A percentile compares a stretch with the other conserved stretches of the same genome.
phyloP scores from a whole-genome alignment of 495 filamentous ascomycete genomes.

The Cercophora newfieldiana region DNA sequence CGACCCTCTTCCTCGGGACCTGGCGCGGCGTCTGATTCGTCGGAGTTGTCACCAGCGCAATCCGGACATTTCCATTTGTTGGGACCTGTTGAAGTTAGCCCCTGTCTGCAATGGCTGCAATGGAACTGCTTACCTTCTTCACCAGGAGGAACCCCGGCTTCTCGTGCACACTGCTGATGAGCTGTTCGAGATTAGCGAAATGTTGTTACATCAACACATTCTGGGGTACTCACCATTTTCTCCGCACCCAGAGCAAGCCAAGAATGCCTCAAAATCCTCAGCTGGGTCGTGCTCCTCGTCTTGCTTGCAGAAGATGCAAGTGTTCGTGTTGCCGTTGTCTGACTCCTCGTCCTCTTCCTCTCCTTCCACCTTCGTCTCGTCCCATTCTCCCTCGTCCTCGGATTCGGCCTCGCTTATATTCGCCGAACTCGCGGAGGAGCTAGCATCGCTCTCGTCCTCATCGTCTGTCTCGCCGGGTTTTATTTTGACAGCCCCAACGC shows the following conservation, averaged over 20 bases:
- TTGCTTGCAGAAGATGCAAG: slow-evolving; percentile 73
- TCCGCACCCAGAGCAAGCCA: slow-evolving; percentile 77
- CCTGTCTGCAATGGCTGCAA: neutral
- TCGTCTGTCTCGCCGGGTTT: slow-evolving; percentile 55
- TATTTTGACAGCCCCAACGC: slow-evolving; percentile 75
- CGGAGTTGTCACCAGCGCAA: slow-evolving; percentile 68
- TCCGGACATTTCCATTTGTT: slow-evolving; percentile 77
- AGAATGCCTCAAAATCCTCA: slow-evolving; percentile 83
- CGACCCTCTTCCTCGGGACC: slow-evolving; percentile 41
- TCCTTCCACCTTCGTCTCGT: slow-evolving; percentile 58
- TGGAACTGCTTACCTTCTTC: slow-evolving; percentile 32
- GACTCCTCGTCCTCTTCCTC: slow-evolving; percentile 64
- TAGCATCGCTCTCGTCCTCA: slow-evolving; percentile 36
- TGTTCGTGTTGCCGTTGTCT: slow-evolving; percentile 62
- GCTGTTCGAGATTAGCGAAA: slow-evolving; percentile 59
- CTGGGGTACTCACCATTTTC: slow-evolving; percentile 76
- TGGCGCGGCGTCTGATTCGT: slow-evolving; percentile 37
- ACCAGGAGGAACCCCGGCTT: slow-evolving; percentile 64
- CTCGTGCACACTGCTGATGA: slow-evolving; percentile 90
- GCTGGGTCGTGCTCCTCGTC: slow-evolving; percentile 85
- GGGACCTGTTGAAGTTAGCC: slow-evolving; percentile 50
- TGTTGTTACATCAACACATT: slow-evolving; percentile 21
- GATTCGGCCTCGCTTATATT: slow-evolving; percentile 42
- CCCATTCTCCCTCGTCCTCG: slow-evolving; percentile 51
- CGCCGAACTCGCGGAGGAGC: slow-evolving; percentile 20